Base-by-base conservation (phyloP, 2,329 filamentous ascomycete species). In the Calonectria fujianensis region DNA sequence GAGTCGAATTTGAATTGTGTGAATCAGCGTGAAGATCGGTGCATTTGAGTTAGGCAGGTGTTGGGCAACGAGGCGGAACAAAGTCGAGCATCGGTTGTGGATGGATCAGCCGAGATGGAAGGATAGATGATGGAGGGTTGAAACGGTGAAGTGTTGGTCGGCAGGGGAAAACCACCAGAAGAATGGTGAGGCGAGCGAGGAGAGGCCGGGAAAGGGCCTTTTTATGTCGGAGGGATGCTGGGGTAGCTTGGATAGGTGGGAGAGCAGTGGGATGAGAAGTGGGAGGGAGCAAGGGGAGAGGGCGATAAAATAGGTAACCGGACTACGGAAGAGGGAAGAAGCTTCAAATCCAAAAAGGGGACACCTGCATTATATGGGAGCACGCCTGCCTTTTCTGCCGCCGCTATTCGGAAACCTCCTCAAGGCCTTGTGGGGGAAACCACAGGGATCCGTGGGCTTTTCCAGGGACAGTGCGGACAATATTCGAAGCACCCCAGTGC, bases 1-100 rank as follows among this genome's bases (percentile, higher is more conserved):
- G 74, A 65, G 67, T 65, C 68, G 54, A 50, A 64, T 52, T 45
- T 61, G 59, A 52, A 68, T 54, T 69, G 61, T 74, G 67, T 74
- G 63, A 74, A 71, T 70, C 74, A 69, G 66, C 74, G 72, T 74
- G 74, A 76, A 76, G 69, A 65, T 57, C 24, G 59, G 57, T 45
- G 45, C 69, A 70, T 66, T 70, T 70, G 52, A 52, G 61, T 61
- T 39, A 73, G 50, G 70, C 65, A 71, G 61, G 63, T 52, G 35
- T 63, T 52, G 61, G 52, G 54, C 54, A 66, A 72, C 68, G n/a
- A 71, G 61, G 63, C 67, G 63, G 45, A 48, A 63, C 69, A 51
- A 64, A 18, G 37, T 57, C 37, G 67, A 74, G 65, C 45, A 51
- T 66, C 32, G 61, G 63, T 54, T 63, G 18, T 37, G 32, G 41